Evolutionary conservation across 768 basidiomycete genomes (phyloP), one percentile per base, ranked within the genome.

Genomic region (Leucosporidium yakuticum): DNA sequence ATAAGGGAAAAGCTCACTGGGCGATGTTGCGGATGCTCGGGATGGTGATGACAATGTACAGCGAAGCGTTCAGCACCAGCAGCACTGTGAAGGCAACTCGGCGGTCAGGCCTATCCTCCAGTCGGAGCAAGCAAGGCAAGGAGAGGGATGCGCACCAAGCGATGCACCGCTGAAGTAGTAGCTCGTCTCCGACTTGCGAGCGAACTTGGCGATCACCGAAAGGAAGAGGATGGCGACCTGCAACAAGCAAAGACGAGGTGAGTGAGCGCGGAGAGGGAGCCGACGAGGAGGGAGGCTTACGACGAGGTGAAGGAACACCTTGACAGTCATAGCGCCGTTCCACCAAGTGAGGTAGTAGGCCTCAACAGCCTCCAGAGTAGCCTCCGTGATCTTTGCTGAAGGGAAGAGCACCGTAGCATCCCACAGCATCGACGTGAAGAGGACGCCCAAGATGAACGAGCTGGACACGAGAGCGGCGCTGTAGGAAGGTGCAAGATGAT

Each of bases 271-370:
- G n/a, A 29, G 23, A 11, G 32, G 47, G 19, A 23, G 29, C 15
- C 21, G 63, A 4, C n/a, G 36, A 23, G n/a, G 20, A 8, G 7
- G 19, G 3, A 0, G 9, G 25, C 68, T 54, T 50, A 73, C 68
- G 32, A 65, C 60, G 53, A 70, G 47, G 61, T 73, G 72, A 4
- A 73, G 34, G 57, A 70, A 68, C 57, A 68, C 60, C 66, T 73
- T 73, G 61, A 73, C 69, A 1, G 72, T 67, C 64, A 65, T 63
- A 0, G 69, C 66, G 25, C 69, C 72, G 49, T 69, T 64, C 69
- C 69, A 73, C 72, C 72, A 73, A 0, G 67, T 73, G 31, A 73
- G 34, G 48, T 73, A 73, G 64, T 73, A 73, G 23, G 48, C 21
- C 62, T 73, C 72, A 48, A 70, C 61, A 4, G 53, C 59, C 31